phyloP scores from a whole-genome alignment of 2,329 filamentous ascomycete species.

The Penicillium sp. region DNA sequence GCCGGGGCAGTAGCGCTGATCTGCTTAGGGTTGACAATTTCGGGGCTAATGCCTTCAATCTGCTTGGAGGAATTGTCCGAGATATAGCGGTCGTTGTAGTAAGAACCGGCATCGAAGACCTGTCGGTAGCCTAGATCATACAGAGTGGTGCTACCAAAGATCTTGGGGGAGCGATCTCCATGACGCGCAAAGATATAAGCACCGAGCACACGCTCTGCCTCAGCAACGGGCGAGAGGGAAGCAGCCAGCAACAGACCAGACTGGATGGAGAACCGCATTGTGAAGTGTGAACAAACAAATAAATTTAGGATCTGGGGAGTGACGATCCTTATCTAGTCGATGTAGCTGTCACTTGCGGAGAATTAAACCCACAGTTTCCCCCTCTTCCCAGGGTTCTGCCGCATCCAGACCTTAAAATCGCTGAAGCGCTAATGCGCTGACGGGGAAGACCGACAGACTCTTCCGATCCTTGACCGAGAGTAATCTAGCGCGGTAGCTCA shows the following conservation, averaged over 20 bases:
- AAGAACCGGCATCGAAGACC: slow-evolving; percentile 70
- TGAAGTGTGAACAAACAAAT: background rate
- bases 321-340: slow-evolving; percentile 11
- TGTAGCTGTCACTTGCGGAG: background rate
- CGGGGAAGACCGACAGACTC: background rate
- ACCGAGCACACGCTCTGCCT: slow-evolving; percentile 71
- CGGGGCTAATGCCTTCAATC: slow-evolving; percentile 67
- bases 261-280: slow-evolving; percentile 30
- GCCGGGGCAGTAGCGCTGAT: slow-evolving; percentile 71
- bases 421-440: background rate
- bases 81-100: slow-evolving; percentile 78
- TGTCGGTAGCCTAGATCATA: slow-evolving; percentile 79
- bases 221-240: slow-evolving; percentile 25
- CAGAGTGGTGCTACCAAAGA: slow-evolving; percentile 68
- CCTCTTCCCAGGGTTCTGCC: background rate
- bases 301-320: background rate
- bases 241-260: slow-evolving; percentile 28
- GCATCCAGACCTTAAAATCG: background rate
- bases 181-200: slow-evolving; percentile 88
- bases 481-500: background rate
- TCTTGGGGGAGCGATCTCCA: slow-evolving; percentile 83
- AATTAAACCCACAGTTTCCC: background rate
- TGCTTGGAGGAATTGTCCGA: slow-evolving; percentile 57
- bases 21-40: slow-evolving; percentile 69
- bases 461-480: background rate